Conservation (phyloP, 208 protist genomes). For the Trypanosoma mega region DNA sequence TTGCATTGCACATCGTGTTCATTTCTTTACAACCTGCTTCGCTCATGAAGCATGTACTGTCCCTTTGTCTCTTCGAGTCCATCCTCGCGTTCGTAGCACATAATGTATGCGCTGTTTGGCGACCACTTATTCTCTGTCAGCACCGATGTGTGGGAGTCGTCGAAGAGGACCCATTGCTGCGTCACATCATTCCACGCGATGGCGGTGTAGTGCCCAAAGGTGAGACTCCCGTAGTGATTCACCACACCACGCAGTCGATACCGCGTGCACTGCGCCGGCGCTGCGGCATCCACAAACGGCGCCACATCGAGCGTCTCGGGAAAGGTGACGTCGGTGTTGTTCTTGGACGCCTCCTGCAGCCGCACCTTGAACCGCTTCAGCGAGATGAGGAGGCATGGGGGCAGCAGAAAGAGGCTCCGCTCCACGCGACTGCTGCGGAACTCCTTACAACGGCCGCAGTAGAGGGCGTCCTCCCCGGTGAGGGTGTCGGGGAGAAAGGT, state of each 20-base stretch:
- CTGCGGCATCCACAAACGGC: slow-evolving; percentile 57
- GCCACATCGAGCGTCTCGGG: slow-evolving; percentile 48
- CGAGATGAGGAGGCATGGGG: slow-evolving; percentile 70
- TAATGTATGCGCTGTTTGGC: slow-evolving; percentile 60
- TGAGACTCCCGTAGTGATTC: slow-evolving; percentile 73
- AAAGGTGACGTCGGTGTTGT: slow-evolving; percentile 64
- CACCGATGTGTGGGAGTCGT: slow-evolving; percentile 52
- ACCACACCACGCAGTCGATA: slow-evolving; percentile 76
- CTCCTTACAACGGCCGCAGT: slow-evolving; percentile 69
- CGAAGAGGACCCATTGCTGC: slow-evolving; percentile 71
- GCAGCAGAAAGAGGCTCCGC: slow-evolving; percentile 64
- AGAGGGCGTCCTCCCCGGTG: slow-evolving; percentile 59
- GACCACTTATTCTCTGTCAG: slow-evolving; percentile 15
- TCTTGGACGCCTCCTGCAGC: slow-evolving; percentile 64
- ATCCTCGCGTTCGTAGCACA: slow-evolving; percentile 69
- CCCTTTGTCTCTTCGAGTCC: too few species aligned
- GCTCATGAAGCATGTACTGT: too few species aligned
- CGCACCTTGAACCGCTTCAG: slow-evolving; percentile 78
- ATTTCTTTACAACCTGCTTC: too few species aligned
- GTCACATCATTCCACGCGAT: slow-evolving; percentile 45
- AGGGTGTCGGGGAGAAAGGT: slow-evolving; percentile 47
- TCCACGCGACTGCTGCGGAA: slow-evolving; percentile 53
- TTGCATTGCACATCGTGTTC: too few species aligned
- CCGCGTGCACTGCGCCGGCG: slow-evolving; percentile 27
- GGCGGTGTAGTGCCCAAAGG: slow-evolving; percentile 85